Conservation (phyloP, 169 alveolate species). For the Plasmodium falciparum region DNA sequence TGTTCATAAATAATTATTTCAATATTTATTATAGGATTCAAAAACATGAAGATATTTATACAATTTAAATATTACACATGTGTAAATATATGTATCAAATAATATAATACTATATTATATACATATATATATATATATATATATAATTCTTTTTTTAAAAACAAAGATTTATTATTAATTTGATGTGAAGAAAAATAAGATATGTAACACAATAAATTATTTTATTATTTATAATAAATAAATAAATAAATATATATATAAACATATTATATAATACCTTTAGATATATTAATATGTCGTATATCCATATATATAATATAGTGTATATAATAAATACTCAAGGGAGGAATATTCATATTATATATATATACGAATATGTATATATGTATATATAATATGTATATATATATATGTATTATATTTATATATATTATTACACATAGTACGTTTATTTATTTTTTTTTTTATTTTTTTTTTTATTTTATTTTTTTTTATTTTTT, state of each 20-base stretch:
- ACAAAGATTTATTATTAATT: too few species aligned
- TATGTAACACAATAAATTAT: too few species aligned
- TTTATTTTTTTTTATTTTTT: too few species aligned
- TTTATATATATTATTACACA: neutral
- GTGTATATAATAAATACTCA: too few species aligned
- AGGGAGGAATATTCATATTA: neutral
- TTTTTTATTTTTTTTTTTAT: too few species aligned
- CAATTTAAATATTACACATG: conserved; percentile 16
- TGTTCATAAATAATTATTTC: neutral
- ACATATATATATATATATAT: conserved; percentile 5
- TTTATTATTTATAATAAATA: too few species aligned
- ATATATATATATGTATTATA: conserved; percentile 1
- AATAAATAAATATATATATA: too few species aligned
- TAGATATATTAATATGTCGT: too few species aligned
- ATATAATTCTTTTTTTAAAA: neutral
- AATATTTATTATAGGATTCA: conserved; percentile 26
- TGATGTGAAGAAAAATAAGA: too few species aligned
- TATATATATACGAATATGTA: neutral
- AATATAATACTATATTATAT: neutral
- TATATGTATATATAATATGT: conserved; percentile 6
- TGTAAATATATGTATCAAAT: neutral
- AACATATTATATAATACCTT: too few species aligned
- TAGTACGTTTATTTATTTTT: too few species aligned
- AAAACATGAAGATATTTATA: conserved; percentile 8
- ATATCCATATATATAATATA: too few species aligned